phyloP scores from a whole-genome alignment of 179 eudicot genomes.

The Silene noctiflora region DNA sequence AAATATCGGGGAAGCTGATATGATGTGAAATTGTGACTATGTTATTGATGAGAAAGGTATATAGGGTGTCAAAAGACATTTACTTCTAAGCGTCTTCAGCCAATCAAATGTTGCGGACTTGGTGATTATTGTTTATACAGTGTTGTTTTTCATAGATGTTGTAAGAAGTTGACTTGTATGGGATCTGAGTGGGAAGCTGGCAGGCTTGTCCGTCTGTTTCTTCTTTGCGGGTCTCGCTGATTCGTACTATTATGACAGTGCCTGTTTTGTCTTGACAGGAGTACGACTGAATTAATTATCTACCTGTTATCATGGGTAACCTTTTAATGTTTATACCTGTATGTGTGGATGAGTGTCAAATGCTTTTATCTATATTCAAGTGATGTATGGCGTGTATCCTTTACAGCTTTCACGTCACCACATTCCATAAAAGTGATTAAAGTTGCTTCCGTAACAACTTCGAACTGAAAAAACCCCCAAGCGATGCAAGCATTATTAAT shows the following conservation, averaged over 20 bases:
- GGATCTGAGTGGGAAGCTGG: not conserved
- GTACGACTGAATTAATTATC: too few relatives aligned
- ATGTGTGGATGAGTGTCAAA: not conserved
- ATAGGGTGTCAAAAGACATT: not conserved
- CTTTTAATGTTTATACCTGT: not conserved
- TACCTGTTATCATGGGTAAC: too few relatives aligned
- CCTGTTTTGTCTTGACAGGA: too few relatives aligned
- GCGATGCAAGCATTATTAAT: not conserved
- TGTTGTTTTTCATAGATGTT: not conserved
- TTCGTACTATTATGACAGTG: not conserved
- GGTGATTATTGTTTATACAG: not conserved
- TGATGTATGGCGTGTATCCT: not conserved
- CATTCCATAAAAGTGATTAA: not conserved
- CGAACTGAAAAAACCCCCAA: not conserved
- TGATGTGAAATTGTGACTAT: not conserved
- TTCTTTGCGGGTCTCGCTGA: not conserved
- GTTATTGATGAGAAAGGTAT: not conserved
- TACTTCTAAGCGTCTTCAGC: not conserved
- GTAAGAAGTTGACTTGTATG: not conserved
- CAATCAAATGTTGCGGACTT: not conserved
- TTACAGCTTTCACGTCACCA: not conserved
- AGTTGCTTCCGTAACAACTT: not conserved
- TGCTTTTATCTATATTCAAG: not conserved
- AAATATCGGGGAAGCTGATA: not conserved
- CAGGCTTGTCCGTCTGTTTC: too few relatives aligned